A percentile compares a stretch with the other conserved stretches of the same genome.
Evolutionary conservation across 139 green algal species (phyloP).

Genomic region (Micractinium conductrix): DNA sequence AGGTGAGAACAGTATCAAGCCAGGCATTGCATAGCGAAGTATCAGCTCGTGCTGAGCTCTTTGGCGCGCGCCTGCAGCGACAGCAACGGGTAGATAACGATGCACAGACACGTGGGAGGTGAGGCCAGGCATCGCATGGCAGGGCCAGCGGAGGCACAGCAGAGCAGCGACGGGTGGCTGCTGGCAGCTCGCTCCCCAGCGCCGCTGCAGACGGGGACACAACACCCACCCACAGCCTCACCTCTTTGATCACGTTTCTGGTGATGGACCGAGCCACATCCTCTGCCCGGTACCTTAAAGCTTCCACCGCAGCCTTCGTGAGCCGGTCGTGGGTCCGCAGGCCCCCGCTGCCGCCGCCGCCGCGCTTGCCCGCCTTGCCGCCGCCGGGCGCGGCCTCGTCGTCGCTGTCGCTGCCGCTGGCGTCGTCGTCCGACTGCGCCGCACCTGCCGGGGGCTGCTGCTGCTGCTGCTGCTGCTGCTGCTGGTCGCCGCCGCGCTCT

Average conservation of each 20-base stretch:
- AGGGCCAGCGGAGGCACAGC: no score
- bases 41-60: constrained; percentile 92
- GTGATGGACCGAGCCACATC: constrained; percentile 87
- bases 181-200: no score
- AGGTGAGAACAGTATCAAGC: no score
- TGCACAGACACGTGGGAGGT: no score
- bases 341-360: background rate
- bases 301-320: constrained; percentile 60
- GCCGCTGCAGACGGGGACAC: no score
- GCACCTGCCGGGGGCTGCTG: constrained; percentile 45
- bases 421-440: constrained; percentile 60
- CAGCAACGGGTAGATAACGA: no score
- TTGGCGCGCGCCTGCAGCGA: constrained; percentile 70
- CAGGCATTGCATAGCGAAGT: no score
- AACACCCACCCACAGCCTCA: background rate
- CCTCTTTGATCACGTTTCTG: constrained; percentile 77
- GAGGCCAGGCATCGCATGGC: no score
- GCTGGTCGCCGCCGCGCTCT: background rate
- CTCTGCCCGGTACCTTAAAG: constrained; percentile 81
- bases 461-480: constrained; percentile 51
- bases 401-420: background rate
- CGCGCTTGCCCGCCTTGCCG: no score
- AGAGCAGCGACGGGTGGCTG: no score
- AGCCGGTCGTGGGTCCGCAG: constrained; percentile 64
- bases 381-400: background rate